Conservation (phyloP, 2,329 filamentous ascomycete genomes). For the Triangularia verruculosa region DNA sequence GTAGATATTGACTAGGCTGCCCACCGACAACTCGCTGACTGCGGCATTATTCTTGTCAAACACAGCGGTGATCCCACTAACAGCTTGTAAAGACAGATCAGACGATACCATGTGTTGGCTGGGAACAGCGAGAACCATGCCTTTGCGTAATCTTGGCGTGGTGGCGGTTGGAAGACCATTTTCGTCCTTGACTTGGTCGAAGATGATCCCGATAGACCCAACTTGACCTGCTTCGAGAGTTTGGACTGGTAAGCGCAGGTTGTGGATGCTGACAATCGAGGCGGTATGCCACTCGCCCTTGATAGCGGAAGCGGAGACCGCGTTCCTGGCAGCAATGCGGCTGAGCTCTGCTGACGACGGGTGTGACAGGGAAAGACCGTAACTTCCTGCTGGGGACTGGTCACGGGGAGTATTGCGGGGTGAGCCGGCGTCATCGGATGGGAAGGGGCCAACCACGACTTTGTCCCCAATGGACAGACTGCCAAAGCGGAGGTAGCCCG, state of each 20-base stretch:
- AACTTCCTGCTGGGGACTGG: constrained; percentile 40
- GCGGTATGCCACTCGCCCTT: constrained; percentile 76
- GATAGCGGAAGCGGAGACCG: constrained; percentile 49
- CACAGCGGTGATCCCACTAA: constrained; percentile 66
- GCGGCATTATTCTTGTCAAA: constrained; percentile 59
- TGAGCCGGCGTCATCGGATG: constrained; percentile 51
- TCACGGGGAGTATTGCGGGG: constrained; percentile 43
- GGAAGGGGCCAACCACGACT: constrained; percentile 77
- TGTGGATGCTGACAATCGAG: constrained; percentile 80
- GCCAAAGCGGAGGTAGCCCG: constrained; percentile 80
- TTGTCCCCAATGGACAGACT: constrained; percentile 73
- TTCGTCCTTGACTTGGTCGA: constrained; percentile 38
- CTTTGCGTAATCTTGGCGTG: constrained; percentile 60
- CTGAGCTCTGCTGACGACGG: constrained; percentile 53
- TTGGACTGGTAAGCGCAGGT: constrained; percentile 78
- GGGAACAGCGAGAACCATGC: constrained; percentile 74
- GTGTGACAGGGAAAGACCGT: constrained; percentile 52
- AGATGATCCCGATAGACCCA: constrained; percentile 78
- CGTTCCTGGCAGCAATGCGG: constrained; percentile 51
- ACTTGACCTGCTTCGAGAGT: constrained; percentile 77
- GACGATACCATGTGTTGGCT: constrained; percentile 57
- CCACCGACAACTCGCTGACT: constrained; percentile 60
- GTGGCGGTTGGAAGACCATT: constrained; percentile 9
- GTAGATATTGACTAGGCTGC: constrained; percentile 76
- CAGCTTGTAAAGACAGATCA: constrained; percentile 58